Conservation (phyloP, 2,329 filamentous ascomycete genomes). For the Alternaria consortialis region DNA sequence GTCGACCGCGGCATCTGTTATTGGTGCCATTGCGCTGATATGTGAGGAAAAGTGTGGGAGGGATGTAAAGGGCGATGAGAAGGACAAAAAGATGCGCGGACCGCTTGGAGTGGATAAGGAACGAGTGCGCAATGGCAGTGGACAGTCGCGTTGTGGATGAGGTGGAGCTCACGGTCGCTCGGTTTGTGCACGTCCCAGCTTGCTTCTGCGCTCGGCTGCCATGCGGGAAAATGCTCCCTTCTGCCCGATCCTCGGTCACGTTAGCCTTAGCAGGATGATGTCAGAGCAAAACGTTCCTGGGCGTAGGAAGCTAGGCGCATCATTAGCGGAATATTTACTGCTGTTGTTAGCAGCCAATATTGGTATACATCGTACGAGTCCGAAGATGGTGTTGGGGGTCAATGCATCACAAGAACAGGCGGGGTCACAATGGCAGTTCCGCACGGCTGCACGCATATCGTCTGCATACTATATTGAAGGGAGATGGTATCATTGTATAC, state of each 20-base stretch:
- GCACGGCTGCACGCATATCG: not conserved
- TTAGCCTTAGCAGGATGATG: slow-evolving; percentile 11
- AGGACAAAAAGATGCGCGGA: slow-evolving; percentile 25
- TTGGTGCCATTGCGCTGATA: slow-evolving; percentile 77
- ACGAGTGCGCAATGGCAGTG: slow-evolving; percentile 35
- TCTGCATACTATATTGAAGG: not conserved
- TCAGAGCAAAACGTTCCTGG: slow-evolving; percentile 9
- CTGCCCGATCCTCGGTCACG: slow-evolving; percentile 21
- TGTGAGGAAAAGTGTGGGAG: slow-evolving; percentile 17
- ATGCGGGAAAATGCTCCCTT: slow-evolving; percentile 24
- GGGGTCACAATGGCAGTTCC: not conserved
- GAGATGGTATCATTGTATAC: slow-evolving; percentile 13
- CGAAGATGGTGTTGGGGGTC: not conserved
- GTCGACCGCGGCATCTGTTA: slow-evolving; percentile 81
- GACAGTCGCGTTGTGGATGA: slow-evolving; percentile 17
- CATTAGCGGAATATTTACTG: not conserved
- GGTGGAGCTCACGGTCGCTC: slow-evolving; percentile 20
- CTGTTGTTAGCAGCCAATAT: not conserved
- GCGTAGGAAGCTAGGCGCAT: not conserved
- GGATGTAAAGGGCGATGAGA: slow-evolving; percentile 16
- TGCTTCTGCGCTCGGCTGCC: slow-evolving; percentile 7
- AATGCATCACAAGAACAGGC: not conserved
- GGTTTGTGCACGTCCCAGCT: slow-evolving; percentile 20
- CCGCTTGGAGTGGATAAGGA: slow-evolving; percentile 22
- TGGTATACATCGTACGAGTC: not conserved